phyloP scores from a whole-genome alignment of 225 moss, liverwort and hornwort species.

The Bryum argenteum region DNA sequence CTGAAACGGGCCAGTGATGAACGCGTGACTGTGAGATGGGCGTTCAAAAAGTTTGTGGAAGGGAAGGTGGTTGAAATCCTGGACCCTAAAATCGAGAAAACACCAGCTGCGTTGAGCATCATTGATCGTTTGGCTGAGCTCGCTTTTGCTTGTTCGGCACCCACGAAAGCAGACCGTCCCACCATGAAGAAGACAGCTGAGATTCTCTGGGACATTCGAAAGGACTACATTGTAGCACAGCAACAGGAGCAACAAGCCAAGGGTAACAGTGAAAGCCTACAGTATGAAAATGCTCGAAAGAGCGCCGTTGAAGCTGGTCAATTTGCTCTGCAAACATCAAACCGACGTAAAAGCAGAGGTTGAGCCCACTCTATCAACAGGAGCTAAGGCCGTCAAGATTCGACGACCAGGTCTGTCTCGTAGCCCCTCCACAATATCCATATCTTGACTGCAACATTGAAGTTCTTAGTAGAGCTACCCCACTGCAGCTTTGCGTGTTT shows the following conservation, averaged over 20 bases:
- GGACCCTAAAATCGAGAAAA: constrained; percentile 56
- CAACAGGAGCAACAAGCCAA: constrained; percentile 25
- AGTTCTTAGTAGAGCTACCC: constrained; percentile 9
- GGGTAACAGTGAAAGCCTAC: not conserved
- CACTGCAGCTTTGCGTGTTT: constrained; percentile 19
- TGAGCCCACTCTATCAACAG: constrained; percentile 15
- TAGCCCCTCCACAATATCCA: not conserved
- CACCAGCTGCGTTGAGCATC: constrained; percentile 45
- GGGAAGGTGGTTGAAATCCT: constrained; percentile 58
- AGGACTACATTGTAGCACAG: constrained; percentile 36
- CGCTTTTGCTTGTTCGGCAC: constrained; percentile 68
- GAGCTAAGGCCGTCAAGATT: not conserved
- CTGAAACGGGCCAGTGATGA: constrained; percentile 50
- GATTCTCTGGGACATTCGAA: constrained; percentile 66
- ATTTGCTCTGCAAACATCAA: constrained; percentile 20
- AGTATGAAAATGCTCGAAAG: constrained; percentile 21
- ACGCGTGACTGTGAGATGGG: constrained; percentile 63
- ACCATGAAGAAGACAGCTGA: constrained; percentile 62
- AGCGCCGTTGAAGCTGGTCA: constrained; percentile 26
- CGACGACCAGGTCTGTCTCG: not conserved
- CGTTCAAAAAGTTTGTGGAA: constrained; percentile 61
- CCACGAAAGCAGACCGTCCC: constrained; percentile 61
- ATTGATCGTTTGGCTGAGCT: constrained; percentile 58
- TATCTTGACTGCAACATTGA: not conserved
- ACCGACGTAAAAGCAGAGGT: constrained; percentile 35